Conservation (phyloP, 257 asterid genomes). For the Anisodus tanguticus region DNA sequence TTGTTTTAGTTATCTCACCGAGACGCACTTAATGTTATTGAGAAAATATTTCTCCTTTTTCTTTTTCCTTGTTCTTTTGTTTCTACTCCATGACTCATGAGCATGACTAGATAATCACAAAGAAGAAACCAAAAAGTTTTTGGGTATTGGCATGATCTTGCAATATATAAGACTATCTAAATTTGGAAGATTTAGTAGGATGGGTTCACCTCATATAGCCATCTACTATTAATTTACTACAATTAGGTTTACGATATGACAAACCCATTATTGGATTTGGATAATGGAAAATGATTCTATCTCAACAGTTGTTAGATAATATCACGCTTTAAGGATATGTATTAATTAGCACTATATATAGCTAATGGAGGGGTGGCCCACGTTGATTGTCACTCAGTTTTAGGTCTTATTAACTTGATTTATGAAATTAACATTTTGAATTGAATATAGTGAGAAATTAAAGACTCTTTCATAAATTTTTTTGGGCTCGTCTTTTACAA, state of each 20-base stretch:
- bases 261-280: slow-evolving; percentile 10
- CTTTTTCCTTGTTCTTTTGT: too few species aligned
- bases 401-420: too few species aligned
- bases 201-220: neutral
- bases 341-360: too few species aligned
- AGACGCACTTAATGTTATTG: neutral
- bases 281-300: neutral
- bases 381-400: too few species aligned
- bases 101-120: slow-evolving; percentile 25
- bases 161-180: neutral
- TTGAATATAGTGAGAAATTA: too few species aligned
- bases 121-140: neutral
- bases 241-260: neutral
- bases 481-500: too few species aligned
- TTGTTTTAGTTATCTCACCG: neutral
- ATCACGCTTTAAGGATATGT: neutral
- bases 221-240: neutral
- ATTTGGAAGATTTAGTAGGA: slow-evolving; percentile 33
- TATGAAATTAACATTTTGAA: too few species aligned
- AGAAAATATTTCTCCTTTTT: too few species aligned
- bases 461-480: too few species aligned
- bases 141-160: neutral
- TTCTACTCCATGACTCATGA: too few species aligned
- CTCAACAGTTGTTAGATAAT: neutral
- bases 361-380: too few species aligned